These are phyloP conservation scores for Trichophyton simii DNA, from an alignment of 2,329 filamentous ascomycete species.

Conservation along the genomic window DNA sequence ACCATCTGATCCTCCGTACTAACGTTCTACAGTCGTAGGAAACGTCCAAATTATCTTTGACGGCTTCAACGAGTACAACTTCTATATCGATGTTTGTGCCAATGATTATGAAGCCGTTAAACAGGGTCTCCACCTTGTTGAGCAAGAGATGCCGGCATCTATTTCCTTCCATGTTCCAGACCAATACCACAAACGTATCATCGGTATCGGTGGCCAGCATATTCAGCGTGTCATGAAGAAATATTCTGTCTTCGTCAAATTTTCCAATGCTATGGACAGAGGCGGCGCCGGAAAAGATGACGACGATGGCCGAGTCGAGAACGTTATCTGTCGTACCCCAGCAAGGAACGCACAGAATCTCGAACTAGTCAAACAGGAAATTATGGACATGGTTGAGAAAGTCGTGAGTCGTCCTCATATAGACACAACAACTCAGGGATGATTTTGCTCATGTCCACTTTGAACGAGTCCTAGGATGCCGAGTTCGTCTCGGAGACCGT, in stretches of 20 bases:
- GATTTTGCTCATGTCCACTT: conserved; percentile 3
- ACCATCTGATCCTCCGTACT: not conserved
- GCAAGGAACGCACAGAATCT: conserved; percentile 94
- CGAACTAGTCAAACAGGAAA: conserved; percentile 95
- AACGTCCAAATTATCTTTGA: conserved; percentile 99
- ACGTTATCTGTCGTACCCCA: conserved; percentile 95
- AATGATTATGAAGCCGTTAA: conserved; percentile 88
- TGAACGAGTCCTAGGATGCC: conserved; percentile 51
- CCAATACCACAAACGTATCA: conserved; percentile 98
- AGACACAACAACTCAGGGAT: conserved; percentile 5
- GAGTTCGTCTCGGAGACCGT: conserved; percentile 93
- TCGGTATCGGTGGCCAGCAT: conserved; percentile 94
- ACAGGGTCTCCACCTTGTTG: conserved; percentile 79
- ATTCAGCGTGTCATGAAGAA: conserved; percentile 99
- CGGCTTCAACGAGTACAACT: conserved; percentile 99
- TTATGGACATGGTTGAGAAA: conserved; percentile 98
- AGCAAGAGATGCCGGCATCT: conserved; percentile 97
- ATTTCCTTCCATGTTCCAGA: conserved; percentile 99
- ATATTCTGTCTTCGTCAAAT: conserved; percentile 98
- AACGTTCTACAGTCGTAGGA: conserved; percentile 33
- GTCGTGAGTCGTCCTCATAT: conserved; percentile 44
- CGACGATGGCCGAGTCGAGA: conserved; percentile 96
- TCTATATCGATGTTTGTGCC: conserved; percentile 96
- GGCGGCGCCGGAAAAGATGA: conserved; percentile 89
- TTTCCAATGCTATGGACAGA: conserved; percentile 97